phyloP scores from a whole-genome alignment of 257 asterid genomes.

The Solanum peruvianum region DNA sequence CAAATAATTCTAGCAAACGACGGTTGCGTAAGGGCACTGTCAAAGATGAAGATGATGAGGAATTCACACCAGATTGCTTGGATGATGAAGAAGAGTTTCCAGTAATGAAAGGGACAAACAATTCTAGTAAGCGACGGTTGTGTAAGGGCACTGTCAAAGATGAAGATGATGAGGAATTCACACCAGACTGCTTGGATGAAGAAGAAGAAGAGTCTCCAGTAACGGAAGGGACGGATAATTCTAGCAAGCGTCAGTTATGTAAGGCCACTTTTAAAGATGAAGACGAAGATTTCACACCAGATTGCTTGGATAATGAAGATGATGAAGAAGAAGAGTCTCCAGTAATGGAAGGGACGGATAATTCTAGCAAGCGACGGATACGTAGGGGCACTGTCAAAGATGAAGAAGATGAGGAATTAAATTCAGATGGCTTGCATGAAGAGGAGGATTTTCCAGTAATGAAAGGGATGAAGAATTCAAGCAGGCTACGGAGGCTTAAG shows the following conservation, averaged over 20 bases:
- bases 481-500: not conserved
- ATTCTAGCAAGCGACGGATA: slow-evolving; percentile 1
- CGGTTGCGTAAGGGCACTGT: not conserved
- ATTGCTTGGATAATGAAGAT: slow-evolving; percentile 9
- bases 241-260: slow-evolving; percentile 5
- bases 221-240: slow-evolving; percentile 3
- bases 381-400: slow-evolving; percentile 10
- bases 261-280: slow-evolving; percentile 12
- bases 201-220: not conserved
- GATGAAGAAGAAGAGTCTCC: slow-evolving; percentile 8
- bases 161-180: not conserved
- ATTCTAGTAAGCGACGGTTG: not conserved
- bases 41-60: slow-evolving; percentile 1
- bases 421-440: slow-evolving; percentile 18
- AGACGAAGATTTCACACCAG: slow-evolving; percentile 27
- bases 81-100: not conserved
- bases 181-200: slow-evolving; percentile 3
- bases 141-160: not conserved
- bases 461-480: slow-evolving; percentile 9
- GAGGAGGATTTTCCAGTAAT: slow-evolving; percentile 17
- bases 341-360: slow-evolving; percentile 4
- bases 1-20: not conserved
- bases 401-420: slow-evolving; percentile 25
- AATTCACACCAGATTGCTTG: not conserved
- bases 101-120: not conserved